Conservation (phyloP, 805 yeast genomes). For the Pichia paraexigua region DNA sequence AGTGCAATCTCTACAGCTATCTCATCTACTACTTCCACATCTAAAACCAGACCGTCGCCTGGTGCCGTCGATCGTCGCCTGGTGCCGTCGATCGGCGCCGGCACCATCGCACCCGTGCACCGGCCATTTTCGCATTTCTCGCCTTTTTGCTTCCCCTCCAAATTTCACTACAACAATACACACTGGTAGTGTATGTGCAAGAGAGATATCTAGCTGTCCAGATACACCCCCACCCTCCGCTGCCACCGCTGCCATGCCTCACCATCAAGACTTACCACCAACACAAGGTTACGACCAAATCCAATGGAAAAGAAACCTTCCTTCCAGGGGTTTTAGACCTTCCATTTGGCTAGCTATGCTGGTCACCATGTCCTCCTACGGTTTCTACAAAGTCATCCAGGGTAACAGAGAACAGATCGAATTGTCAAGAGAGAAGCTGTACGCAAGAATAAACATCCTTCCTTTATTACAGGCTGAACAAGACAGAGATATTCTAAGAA, state of each 20-base stretch:
- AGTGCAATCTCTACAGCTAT: no score
- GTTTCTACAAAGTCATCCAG: slow-evolving; percentile 56
- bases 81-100: no score
- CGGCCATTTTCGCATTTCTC: no score
- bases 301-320: slow-evolving; percentile 84
- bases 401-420: slow-evolving; percentile 75
- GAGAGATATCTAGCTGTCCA: no score
- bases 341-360: slow-evolving; percentile 59
- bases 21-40: no score
- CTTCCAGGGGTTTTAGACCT: slow-evolving; percentile 80
- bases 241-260: slow-evolving; percentile 17
- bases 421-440: slow-evolving; percentile 62
- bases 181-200: no score
- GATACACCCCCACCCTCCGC: background rate
- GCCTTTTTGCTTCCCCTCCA: no score
- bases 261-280: slow-evolving; percentile 76
- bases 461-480: slow-evolving; percentile 77
- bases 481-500: slow-evolving; percentile 70
- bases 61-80: no score
- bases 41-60: no score
- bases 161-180: no score
- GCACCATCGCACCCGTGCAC: no score
- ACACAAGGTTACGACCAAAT: slow-evolving; percentile 77
- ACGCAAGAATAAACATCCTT: slow-evolving; percentile 66
- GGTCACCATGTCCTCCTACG: slow-evolving; percentile 57